Base-by-base conservation (phyloP, 306 rosid genomes). In the Fragaria ananassa region DNA sequence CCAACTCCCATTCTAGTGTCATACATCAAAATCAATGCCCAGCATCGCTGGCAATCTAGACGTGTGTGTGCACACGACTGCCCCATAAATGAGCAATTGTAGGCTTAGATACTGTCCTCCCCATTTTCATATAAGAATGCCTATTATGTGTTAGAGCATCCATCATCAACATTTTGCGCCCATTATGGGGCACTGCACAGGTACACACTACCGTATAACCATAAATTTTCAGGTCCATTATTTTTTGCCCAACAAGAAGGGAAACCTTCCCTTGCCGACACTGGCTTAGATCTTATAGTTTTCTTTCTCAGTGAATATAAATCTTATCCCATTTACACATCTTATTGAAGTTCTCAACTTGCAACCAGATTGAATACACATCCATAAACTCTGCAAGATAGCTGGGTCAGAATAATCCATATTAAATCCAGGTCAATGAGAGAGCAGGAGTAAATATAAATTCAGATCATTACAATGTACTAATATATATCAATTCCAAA, bases 251-350 rank as follows among this genome's bases (percentile, higher is more conserved):
- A 60, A 58, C 56, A 27, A 42, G 57, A 74, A 58, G 19, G 69
- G n/a, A 58, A 60, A 57, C 66, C 57, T 74, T 74, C 77, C 45
- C 11, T 58, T 74, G 77, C 69, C 77, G 77, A 74, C 77, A 58
- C 77, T 25, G 56, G 29, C 69, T 44, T 57, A 21, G 76, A 73
- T 41, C 31, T 72, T 13, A 0, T 31, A 6, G 12, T 34, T 37
- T 21, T 15, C n/a, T 34, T 54, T 53, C 51, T 12, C 15, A 35
- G 67, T 56, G 7, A 63, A 63, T 63, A 17, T 18, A 39, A 56
- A 56, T 57, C 68, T 73, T 44, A 42, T 25, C 77, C 21, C 14
- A 57, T 41, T 54, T 23, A 72, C 69, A 56, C 18, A 39, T 39
- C 18, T 4, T 25, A 27, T 74, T 60, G 58, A 42, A 74, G 77